Base-by-base conservation (phyloP, 805 yeast genomes). In the Candida gorgasii region DNA sequence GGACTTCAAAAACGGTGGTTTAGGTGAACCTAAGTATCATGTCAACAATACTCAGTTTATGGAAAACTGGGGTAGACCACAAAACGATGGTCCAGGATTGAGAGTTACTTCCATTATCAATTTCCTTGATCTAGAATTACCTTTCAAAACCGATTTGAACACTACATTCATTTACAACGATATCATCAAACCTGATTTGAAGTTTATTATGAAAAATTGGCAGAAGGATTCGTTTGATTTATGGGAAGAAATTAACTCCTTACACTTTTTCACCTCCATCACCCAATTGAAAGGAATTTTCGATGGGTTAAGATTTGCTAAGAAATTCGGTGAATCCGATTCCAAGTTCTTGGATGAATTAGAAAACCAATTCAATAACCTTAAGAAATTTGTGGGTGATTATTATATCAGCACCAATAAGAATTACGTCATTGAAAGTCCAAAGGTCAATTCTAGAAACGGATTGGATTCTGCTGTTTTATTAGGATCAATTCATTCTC, bases 81-180 rank as follows among this genome's bases (percentile, higher is more conserved):
- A 92, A 63, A 76, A 89, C 46, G 98, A 92, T 61, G 98, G 98
- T 0, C 97, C 98, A 0, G 90, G 95, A 1, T 70, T 92, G 44
- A 74, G 97, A 53, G 74, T 82, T 8, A 73, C 84, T 43, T 75
- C 96, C 1, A 72, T 83, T 16, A 61, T 78, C 28, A 75, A 75
- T 47, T 86, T 79, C 57, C 51, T 86, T 45, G 62, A 67, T 16
- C 51, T 74, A 31, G 35, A 40, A 2, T 36, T 43, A 19, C 31
- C 28, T 7, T 16, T 39, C 2, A 2, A 26, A 5, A 46, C 49
- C 13, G 40, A 42, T 8, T 42, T 49, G 27, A 45, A 51, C 43
- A 40, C 47, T 18, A 52, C 62, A n/a, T 67, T 65, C 35, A 58
- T 84, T 19, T 84, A 78, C 55, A 44, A 63, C 15, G 69, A 76